A percentile compares a stretch with the other conserved stretches of the same genome.
These are phyloP conservation scores for Lepidium sativum DNA, from an alignment of 345 rosid genomes.

Conservation along the genomic window DNA sequence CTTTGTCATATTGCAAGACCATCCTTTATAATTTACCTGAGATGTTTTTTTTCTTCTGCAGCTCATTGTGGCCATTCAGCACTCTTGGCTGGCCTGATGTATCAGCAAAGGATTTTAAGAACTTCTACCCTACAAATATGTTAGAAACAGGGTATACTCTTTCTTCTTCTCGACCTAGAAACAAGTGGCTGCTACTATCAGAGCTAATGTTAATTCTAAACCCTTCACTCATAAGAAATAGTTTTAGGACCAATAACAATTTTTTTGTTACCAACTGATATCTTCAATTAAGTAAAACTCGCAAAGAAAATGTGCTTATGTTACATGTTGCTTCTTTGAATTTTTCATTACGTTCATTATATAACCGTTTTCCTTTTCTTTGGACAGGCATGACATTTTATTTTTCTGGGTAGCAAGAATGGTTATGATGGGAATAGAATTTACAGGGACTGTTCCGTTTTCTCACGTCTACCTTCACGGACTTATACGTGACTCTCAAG, in stretches of 20 bases:
- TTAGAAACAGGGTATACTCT: conserved; percentile 85
- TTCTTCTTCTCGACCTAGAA: conserved; percentile 1
- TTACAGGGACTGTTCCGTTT: conserved; percentile 92
- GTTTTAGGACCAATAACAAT: not conserved
- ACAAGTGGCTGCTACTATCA: conserved; percentile 1
- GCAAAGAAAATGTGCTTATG: conserved; percentile 1
- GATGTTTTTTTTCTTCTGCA: conserved; percentile 28
- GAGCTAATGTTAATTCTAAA: not conserved
- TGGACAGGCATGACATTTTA: conserved; percentile 96
- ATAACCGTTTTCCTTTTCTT: conserved; percentile 6
- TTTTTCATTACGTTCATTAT: not conserved
- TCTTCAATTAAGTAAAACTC: not conserved
- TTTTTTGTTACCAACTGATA: not conserved
- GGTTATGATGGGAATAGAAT: conserved; percentile 99
- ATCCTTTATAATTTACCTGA: not conserved
- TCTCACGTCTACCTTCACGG: conserved; percentile 89
- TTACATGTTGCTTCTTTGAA: not conserved
- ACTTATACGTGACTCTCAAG: conserved; percentile 86
- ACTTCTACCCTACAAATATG: conserved; percentile 86
- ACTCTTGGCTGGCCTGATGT: conserved; percentile 97
- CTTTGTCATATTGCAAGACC: not conserved
- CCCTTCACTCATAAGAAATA: not conserved
- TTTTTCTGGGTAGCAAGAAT: conserved; percentile 99
- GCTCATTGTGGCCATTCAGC: conserved; percentile 96
- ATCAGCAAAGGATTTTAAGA: conserved; percentile 61